Conservation (phyloP, 306 rosid genomes). For the Cucumis melo region DNA sequence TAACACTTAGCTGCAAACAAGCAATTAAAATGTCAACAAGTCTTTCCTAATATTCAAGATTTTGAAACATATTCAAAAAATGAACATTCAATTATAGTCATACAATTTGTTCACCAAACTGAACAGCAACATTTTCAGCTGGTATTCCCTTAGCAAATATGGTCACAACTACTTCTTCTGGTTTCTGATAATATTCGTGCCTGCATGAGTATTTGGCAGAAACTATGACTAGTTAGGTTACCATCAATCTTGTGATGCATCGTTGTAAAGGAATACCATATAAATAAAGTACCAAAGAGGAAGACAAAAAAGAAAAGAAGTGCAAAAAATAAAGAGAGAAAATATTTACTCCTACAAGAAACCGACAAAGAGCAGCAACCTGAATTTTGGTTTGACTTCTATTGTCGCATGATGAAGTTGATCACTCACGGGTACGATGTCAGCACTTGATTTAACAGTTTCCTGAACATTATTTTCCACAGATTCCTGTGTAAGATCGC, state of each 20-base stretch:
- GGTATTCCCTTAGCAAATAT: slow-evolving; percentile 71
- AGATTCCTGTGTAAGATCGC: slow-evolving; percentile 8
- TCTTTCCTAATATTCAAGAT: background rate
- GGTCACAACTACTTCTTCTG: slow-evolving; percentile 61
- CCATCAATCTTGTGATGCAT: background rate
- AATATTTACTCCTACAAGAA: background rate
- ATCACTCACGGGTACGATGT: slow-evolving; percentile 18
- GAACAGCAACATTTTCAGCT: slow-evolving; percentile 32
- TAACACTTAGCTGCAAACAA: slow-evolving; percentile 54
- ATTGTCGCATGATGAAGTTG: slow-evolving; percentile 16
- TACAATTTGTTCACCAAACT: slow-evolving; percentile 89
- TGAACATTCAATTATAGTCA: slow-evolving; percentile 13
- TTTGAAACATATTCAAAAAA: background rate
- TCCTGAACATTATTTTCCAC: slow-evolving; percentile 18
- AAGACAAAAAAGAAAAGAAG: background rate
- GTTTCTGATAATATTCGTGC: slow-evolving; percentile 73
- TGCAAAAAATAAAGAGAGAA: background rate
- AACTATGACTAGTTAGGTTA: background rate
- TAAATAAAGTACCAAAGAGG: background rate
- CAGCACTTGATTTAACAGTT: slow-evolving; percentile 13
- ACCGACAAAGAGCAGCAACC: slow-evolving; percentile 24
- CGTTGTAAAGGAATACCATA: background rate
- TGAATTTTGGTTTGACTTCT: slow-evolving; percentile 52
- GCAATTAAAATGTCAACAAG: background rate
- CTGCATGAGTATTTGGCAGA: slow-evolving; percentile 26